Evolutionary conservation across 2,329 filamentous ascomycete species (phyloP).

Genomic region (Emericellopsis atlantica): DNA sequence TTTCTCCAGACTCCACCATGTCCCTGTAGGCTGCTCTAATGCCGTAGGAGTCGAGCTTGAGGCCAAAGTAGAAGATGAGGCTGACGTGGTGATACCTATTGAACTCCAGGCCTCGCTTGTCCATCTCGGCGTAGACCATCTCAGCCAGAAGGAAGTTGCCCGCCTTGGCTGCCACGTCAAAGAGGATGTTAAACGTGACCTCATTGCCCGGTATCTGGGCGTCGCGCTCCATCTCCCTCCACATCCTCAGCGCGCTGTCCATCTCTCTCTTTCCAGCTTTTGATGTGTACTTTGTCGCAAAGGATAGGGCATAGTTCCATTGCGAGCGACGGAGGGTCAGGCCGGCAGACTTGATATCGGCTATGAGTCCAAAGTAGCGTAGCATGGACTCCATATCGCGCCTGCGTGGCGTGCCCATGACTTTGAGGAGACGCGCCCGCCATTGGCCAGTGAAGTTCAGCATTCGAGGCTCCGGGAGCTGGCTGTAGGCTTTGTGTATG

Average conservation of each 20-base stretch:
- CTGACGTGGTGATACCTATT: conserved; percentile 74
- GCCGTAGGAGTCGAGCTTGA: conserved; percentile 58
- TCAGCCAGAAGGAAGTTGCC: conserved; percentile 77
- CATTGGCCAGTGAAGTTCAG: conserved; percentile 33
- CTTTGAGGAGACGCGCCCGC: conserved; percentile 52
- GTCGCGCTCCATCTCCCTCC: conserved; percentile 79
- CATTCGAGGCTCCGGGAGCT: conserved; percentile 39
- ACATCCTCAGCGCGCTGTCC: conserved; percentile 57
- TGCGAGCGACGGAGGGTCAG: conserved; percentile 55
- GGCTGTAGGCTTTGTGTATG: conserved; percentile 35
- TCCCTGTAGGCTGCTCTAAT: conserved; percentile 68
- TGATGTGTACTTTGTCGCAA: conserved; percentile 60
- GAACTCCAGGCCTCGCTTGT: conserved; percentile 49
- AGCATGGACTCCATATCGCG: conserved; percentile 53
- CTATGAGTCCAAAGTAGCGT: conserved; percentile 70
- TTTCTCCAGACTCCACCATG: conserved; percentile 73
- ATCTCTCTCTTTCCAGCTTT: conserved; percentile 45
- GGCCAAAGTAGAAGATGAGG: conserved; percentile 73
- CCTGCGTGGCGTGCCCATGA: conserved; percentile 51
- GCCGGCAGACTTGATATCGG: conserved; percentile 67
- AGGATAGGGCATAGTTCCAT: conserved; percentile 77
- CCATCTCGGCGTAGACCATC: conserved; percentile 75
- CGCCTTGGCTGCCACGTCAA: conserved; percentile 75
- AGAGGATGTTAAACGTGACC: conserved; percentile 89
- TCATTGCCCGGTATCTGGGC: conserved; percentile 52